phyloP scores from a whole-genome alignment of 2,329 filamentous ascomycete genomes.

The Botrytis sinoallii region DNA sequence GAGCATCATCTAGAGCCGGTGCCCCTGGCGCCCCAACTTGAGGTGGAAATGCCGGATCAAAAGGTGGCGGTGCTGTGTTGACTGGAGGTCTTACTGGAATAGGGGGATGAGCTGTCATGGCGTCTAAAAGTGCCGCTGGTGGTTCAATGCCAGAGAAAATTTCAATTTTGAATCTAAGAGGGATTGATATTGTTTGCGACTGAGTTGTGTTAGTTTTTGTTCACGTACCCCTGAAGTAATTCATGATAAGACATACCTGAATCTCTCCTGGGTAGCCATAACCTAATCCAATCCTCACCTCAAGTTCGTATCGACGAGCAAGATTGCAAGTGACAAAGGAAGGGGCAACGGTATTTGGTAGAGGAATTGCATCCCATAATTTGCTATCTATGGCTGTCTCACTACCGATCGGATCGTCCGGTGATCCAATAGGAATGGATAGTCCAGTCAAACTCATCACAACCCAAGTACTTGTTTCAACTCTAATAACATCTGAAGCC shows the following conservation, averaged over 20 bases:
- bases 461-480: constrained; percentile 72
- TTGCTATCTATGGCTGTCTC: constrained; percentile 68
- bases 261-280: constrained; percentile 60
- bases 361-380: constrained; percentile 67
- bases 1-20: constrained; percentile 67
- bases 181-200: constrained; percentile 74
- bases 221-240: not conserved
- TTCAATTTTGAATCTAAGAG: constrained; percentile 73
- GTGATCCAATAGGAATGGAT: constrained; percentile 62
- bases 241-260: constrained; percentile 27
- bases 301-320: constrained; percentile 74
- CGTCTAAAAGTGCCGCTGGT: constrained; percentile 70
- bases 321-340: constrained; percentile 89
- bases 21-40: constrained; percentile 49
- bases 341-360: constrained; percentile 85
- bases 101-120: constrained; percentile 44
- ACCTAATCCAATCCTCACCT: constrained; percentile 73
- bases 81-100: constrained; percentile 28
- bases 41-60: constrained; percentile 57
- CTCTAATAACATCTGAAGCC: constrained; percentile 70
- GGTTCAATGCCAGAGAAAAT: constrained; percentile 88
- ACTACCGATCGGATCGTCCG: constrained; percentile 56
- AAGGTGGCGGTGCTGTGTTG: constrained; percentile 29
- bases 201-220: constrained; percentile 35
- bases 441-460: constrained; percentile 71